Evolutionary conservation across 2,329 filamentous ascomycete genomes (phyloP), one percentile per base, ranked within the genome.

Genomic region (Daldinia sp.): DNA sequence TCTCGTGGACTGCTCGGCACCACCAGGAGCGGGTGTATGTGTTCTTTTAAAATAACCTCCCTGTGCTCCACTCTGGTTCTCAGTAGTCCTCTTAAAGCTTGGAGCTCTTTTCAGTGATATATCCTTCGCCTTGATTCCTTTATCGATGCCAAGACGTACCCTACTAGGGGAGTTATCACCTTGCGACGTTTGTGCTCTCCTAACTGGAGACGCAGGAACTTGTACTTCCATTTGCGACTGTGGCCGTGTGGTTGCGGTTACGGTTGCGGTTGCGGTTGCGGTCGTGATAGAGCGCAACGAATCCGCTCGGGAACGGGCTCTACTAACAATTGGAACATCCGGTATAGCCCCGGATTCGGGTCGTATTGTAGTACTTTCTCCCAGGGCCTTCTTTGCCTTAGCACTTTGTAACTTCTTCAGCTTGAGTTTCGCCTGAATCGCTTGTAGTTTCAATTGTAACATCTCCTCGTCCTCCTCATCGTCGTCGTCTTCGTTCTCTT

Each of bases 361-460:
- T 41, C 67, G 50, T 28, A 41, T 35, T 2, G 60, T 54, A n/a
- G 46, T 51, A 33, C 73, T 69, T 44, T 66, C 54, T 55, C 70
- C 72, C 15, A 66, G 57, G 35, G 69, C 73, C 68, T 74, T 78
- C 63, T 68, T 78, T 65, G 84, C 81, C 76, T 85, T 88, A 78
- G 87, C 80, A 76, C 90, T 90, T 78, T 96, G 92, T 13, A 98
- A 82, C 76, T 91, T 94, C 80, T 98, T 98, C 71, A 98, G 81
- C 79, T 91, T 96, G 59, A 98, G 82, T 67, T 92, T 90, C 6
- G 94, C 93, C 79, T 98, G 91, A 65, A 99, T 97, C 62, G 93
- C 93, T 71, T 94, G 90, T 4, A 98, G 83, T 78, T 97, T 90
- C 69, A 99, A 82, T 76, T 97, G 89, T 37, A 98, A 82, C 1